Conservation (phyloP, 176 grass and related monocot species). For the Leersia perrieri region DNA sequence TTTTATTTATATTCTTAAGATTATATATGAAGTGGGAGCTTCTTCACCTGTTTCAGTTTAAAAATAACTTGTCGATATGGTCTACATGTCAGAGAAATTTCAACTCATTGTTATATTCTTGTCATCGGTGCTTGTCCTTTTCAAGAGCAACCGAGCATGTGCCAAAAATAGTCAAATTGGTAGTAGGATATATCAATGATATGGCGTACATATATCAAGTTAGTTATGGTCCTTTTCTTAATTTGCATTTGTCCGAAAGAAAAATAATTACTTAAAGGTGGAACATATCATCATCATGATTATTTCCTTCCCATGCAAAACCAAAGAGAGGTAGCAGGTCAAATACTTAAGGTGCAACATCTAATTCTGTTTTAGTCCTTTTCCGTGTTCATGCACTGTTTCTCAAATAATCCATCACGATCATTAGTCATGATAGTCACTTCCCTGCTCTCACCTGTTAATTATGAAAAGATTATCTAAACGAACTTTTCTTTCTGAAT, state of each 20-base stretch:
- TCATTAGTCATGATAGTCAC: background rate
- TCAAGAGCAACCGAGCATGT: background rate
- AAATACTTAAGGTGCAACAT: background rate
- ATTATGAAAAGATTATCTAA: background rate
- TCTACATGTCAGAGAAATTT: background rate
- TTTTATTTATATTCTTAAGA: background rate
- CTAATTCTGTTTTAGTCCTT: slow-evolving; percentile 9
- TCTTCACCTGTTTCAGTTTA: background rate
- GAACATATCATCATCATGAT: background rate
- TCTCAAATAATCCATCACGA: background rate
- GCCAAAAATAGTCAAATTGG: slow-evolving; percentile 20
- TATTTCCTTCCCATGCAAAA: background rate
- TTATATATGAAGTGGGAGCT: background rate
- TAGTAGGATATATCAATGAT: slow-evolving; percentile 14
- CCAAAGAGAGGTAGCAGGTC: background rate
- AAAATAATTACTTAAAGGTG: background rate
- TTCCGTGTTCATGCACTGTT: background rate
- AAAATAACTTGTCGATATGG: no score
- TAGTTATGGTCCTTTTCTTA: slow-evolving; percentile 26
- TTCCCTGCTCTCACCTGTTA: background rate
- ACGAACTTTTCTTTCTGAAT: background rate
- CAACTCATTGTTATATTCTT: background rate
- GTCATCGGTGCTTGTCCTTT: background rate
- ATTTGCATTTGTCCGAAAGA: background rate
- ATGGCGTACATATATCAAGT: slow-evolving; percentile 12